These are phyloP conservation scores for Perilla frutescens DNA, from an alignment of 257 asterid genomes.

Conservation along the genomic window DNA sequence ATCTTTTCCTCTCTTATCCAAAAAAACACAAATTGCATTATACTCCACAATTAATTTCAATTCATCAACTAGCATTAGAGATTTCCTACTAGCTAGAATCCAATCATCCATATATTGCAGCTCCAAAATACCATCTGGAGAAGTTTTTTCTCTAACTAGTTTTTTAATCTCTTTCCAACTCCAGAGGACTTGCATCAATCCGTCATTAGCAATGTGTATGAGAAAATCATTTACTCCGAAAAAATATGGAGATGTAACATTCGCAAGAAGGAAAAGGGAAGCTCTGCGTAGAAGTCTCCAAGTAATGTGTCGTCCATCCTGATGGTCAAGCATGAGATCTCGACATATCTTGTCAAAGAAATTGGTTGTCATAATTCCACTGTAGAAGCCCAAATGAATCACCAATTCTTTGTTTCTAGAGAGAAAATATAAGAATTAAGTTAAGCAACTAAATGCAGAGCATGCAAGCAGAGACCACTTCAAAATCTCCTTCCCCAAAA, in stretches of 20 bases:
- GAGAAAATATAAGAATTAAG: constrained; percentile 54
- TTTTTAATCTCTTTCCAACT: constrained; percentile 42
- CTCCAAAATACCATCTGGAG: too few species aligned
- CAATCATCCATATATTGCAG: too few species aligned
- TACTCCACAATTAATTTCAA: too few species aligned
- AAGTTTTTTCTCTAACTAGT: constrained; percentile 38
- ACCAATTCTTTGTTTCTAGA: constrained; percentile 64
- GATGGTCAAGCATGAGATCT: constrained; percentile 44
- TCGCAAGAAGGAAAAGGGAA: constrained; percentile 55
- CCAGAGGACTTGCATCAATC: constrained; percentile 65
- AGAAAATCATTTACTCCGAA: constrained; percentile 47
- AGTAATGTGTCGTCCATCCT: constrained; percentile 45
- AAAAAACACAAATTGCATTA: too few species aligned
- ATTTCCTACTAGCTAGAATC: too few species aligned
- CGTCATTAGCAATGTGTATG: constrained; percentile 67
- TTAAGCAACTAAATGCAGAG: constrained; percentile 44
- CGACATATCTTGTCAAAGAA: constrained; percentile 53
- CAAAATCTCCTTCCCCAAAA: constrained; percentile 51
- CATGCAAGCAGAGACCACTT: constrained; percentile 60
- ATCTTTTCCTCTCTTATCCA: too few species aligned
- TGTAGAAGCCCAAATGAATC: constrained; percentile 64
- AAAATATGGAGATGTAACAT: constrained; percentile 37
- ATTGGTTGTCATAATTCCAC: constrained; percentile 51
- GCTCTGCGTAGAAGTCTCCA: constrained; percentile 49
- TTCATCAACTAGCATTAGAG: too few species aligned